phyloP scores from a whole-genome alignment of 2,329 filamentous ascomycete genomes.

The Alternaria sp. region DNA sequence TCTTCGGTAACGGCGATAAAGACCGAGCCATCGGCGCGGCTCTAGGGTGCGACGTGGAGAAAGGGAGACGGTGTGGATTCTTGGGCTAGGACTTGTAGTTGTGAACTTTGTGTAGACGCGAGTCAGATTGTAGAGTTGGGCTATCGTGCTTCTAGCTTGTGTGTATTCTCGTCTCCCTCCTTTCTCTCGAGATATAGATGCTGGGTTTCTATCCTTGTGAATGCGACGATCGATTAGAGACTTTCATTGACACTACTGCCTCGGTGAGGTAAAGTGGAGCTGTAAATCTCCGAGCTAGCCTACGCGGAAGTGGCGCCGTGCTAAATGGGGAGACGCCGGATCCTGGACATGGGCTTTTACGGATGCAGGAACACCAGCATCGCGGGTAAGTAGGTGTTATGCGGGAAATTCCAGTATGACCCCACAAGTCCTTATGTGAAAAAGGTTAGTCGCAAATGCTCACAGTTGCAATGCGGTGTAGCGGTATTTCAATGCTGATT shows the following conservation, averaged over 20 bases:
- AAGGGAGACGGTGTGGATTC: neutral
- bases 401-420: neutral
- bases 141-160: neutral
- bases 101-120: neutral
- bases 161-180: neutral
- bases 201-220: neutral
- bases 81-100: neutral
- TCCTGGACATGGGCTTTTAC: neutral
- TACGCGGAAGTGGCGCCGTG: constrained; percentile 2
- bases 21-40: neutral
- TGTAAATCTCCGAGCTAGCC: neutral
- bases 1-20: neutral
- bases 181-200: neutral
- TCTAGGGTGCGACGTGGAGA: neutral
- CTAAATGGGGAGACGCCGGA: neutral
- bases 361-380: neutral
- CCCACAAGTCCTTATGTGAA: neutral
- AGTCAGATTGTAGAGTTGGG: neutral
- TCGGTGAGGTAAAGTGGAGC: neutral
- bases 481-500: neutral
- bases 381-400: too few species aligned
- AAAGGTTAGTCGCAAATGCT: neutral
- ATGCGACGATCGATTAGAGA: neutral
- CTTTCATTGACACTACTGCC: neutral
- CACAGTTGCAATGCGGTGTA: neutral